Conservation (phyloP, 179 eudicot species). For the Beta lomatogona region DNA sequence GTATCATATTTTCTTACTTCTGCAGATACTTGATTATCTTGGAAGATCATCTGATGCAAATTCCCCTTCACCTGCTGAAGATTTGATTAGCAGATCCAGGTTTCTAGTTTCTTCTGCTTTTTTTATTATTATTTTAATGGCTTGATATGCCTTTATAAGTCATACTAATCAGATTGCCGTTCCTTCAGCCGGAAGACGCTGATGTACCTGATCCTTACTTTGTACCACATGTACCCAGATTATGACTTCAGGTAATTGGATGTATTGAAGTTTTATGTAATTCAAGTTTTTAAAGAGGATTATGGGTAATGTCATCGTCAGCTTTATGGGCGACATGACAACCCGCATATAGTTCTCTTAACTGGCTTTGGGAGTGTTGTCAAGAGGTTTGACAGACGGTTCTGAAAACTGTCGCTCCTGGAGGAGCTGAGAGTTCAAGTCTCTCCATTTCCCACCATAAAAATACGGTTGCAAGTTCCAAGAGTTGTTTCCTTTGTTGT, state of each 20-base stretch:
- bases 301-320: conserved; percentile 99
- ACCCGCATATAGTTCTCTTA: conserved; percentile 83
- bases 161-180: conserved; percentile 27
- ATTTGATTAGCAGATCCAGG: conserved; percentile 77
- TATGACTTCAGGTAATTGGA: conserved; percentile 92
- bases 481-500: neutral
- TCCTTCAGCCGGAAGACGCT: conserved; percentile 85
- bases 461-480: conserved; percentile 24
- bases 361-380: conserved; percentile 90
- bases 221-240: conserved; percentile 94
- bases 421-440: conserved; percentile 99
- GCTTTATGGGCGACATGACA: conserved; percentile 97
- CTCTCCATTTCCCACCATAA: conserved; percentile 98
- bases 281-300: conserved; percentile 44
- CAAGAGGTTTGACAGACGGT: conserved; percentile 99
- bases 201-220: conserved; percentile 82
- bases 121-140: neutral
- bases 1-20: neutral
- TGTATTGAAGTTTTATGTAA: conserved; percentile 11
- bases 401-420: conserved; percentile 86
- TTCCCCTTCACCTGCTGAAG: conserved; percentile 81
- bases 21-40: conserved; percentile 78
- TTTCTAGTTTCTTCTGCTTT: conserved; percentile 24
- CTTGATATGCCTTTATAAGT: neutral
- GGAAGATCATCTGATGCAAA: conserved; percentile 78